Evolutionary conservation across 2,329 filamentous ascomycete genomes (phyloP), one percentile per base, ranked within the genome.

Genomic region (Coniella lustricola): DNA sequence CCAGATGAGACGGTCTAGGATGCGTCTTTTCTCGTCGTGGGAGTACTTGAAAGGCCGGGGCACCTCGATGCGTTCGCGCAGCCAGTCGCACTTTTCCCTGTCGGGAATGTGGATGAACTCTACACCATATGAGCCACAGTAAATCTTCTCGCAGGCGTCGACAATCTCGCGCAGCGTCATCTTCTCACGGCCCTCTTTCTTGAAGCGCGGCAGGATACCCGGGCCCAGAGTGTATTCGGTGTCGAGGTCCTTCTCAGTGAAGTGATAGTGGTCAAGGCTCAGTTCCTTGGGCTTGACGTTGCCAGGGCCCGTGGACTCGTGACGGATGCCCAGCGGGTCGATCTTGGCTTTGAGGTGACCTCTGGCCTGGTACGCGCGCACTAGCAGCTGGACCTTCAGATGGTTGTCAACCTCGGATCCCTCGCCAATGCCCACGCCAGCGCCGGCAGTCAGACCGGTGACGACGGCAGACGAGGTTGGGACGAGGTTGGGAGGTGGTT

Each of bases 61-160:
- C 44, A 97, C 85, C 74, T 98, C 93, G 60, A 97, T 79, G 55
- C 93, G 88, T 71, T 95, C 87, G 61, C 93, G 84, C 54, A 98
- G 82, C 93, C 93, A 98, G 72, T 98, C 93, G 74, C 93, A 98
- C 70, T 95, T 93, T 65, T 91, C 88, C 62, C 93, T 81, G 67
- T 98, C 91, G 50, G 93, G 91, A 56, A 98, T 98, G 71, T 98
- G 93, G 64, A 98, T 97, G 72, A 96, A 98, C 70, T 98, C 93
- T 51, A 96, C 82, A 67, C 93, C 91, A 65, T 94, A 96, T n/a
- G 90, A 90, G 57, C 93, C 90, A 65, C 90, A 95, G 77, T 98
- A 98, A 62, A 95, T 87, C 66, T 83, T 85, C 72, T 98, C 93
- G 72, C 93, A 98, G 53, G 90, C 82, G 44, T 77, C 85, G 59